Conservation (phyloP, 1,284 basidiomycete species). For the Anthracocystis setariae region DNA sequence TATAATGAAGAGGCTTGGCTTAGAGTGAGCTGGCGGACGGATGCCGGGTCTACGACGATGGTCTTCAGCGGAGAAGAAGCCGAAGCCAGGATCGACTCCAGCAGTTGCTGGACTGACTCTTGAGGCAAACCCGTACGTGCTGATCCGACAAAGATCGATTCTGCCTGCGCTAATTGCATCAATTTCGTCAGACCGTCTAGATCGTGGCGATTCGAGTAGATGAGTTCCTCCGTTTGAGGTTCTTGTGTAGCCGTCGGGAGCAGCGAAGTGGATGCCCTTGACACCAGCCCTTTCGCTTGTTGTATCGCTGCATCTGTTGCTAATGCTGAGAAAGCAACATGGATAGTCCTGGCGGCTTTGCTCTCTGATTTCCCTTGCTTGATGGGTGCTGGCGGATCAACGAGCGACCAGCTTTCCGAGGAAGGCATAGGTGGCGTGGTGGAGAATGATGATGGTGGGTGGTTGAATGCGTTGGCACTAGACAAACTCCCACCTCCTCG, state of each 20-base stretch:
- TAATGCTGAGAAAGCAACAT: conserved; percentile 16
- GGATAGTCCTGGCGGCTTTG: not conserved
- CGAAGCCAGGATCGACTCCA: conserved; percentile 10
- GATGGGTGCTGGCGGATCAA: conserved; percentile 20
- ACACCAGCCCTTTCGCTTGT: conserved; percentile 8
- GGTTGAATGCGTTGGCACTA: conserved; percentile 12
- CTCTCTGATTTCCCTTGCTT: conserved; percentile 3
- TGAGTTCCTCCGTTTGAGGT: not conserved
- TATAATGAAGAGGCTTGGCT: conserved; percentile 14
- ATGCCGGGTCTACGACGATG: conserved; percentile 23
- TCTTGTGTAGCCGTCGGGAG: not conserved
- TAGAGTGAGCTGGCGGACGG: conserved; percentile 12
- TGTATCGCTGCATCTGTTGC: conserved; percentile 10
- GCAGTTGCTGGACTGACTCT: not conserved
- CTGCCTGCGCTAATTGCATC: not conserved
- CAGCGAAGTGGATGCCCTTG: conserved; percentile 6
- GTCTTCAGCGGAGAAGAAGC: not conserved
- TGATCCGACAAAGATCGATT: conserved; percentile 30
- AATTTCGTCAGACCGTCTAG: not conserved
- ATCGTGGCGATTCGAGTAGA: conserved; percentile 15
- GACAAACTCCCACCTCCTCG: conserved; percentile 23
- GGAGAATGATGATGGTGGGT: not conserved
- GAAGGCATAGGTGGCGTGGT: conserved; percentile 10
- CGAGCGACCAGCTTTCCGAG: conserved; percentile 36
- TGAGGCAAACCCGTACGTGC: conserved; percentile 1